These are phyloP conservation scores for Ceratobasidium sp. DNA, from an alignment of 1,284 basidiomycete genomes.

Conservation along the genomic window DNA sequence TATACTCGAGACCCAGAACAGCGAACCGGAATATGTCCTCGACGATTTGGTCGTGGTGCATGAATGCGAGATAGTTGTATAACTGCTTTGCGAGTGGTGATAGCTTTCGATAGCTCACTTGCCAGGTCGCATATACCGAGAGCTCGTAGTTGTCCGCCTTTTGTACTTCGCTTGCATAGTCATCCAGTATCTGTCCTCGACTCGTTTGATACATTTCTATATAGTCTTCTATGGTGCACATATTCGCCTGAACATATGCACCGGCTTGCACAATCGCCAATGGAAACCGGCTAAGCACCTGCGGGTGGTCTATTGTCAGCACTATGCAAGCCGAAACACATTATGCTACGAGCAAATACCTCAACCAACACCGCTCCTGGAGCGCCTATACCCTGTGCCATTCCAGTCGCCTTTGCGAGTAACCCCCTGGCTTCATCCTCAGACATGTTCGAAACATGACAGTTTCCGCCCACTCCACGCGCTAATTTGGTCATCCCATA, in stretches of 20 bases:
- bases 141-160: slow-evolving; percentile 13
- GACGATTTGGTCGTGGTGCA: slow-evolving; percentile 22
- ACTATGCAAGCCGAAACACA: too few species aligned
- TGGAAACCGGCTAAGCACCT: slow-evolving; percentile 18
- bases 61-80: not conserved
- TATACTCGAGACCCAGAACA: not conserved
- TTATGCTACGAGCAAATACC: too few species aligned
- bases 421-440: too few species aligned
- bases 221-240: not conserved
- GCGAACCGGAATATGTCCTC: slow-evolving; percentile 4
- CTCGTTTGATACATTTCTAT: slow-evolving; percentile 4
- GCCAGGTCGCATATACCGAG: slow-evolving; percentile 25
- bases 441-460: too few species aligned
- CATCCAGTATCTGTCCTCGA: not conserved
- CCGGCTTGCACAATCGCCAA: slow-evolving; percentile 35
- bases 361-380: too few species aligned
- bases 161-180: not conserved
- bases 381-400: too few species aligned
- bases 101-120: not conserved
- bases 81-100: not conserved
- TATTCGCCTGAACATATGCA: slow-evolving; percentile 18
- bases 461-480: too few species aligned
- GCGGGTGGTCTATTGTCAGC: too few species aligned
- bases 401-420: not conserved
- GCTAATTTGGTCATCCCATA: too few species aligned